phyloP scores from a whole-genome alignment of 257 asterid species.

The Penstemon barbatus region DNA sequence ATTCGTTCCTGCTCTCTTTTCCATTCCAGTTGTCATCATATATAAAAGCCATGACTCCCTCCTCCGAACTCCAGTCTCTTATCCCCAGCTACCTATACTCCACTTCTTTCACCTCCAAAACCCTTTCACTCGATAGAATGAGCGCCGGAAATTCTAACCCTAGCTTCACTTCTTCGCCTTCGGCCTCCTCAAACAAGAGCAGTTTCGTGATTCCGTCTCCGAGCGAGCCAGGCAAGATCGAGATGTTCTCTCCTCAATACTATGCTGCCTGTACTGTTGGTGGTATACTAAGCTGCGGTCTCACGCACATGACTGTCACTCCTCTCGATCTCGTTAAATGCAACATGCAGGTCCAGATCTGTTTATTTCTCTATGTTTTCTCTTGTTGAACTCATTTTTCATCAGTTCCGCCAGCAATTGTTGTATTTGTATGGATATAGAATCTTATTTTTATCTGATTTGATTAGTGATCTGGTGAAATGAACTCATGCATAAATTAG shows the following conservation, averaged over 20 bases:
- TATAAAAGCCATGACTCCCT: constrained; percentile 20
- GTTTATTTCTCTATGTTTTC: constrained; percentile 1
- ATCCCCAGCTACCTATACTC: constrained; percentile 68
- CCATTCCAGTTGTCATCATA: neutral
- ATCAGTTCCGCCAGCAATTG: neutral
- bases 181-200: constrained; percentile 30
- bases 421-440: constrained; percentile 13
- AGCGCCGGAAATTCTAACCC: constrained; percentile 29
- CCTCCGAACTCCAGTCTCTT: constrained; percentile 71
- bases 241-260: constrained; percentile 74
- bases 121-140: constrained; percentile 15
- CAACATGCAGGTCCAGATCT: constrained; percentile 90
- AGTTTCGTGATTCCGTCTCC: constrained; percentile 70
- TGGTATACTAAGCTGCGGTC: constrained; percentile 92
- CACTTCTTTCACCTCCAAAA: constrained; percentile 45
- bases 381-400: neutral
- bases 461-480: neutral
- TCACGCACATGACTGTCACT: constrained; percentile 91
- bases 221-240: constrained; percentile 70
- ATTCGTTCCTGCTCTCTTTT: constrained; percentile 1
- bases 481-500: constrained; percentile 25
- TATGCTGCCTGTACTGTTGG: constrained; percentile 88
- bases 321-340: constrained; percentile 98
- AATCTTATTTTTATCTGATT: constrained; percentile 8
- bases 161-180: constrained; percentile 20